Base-by-base conservation (phyloP, 2,329 filamentous ascomycete species). In the Fusarium coicis region DNA sequence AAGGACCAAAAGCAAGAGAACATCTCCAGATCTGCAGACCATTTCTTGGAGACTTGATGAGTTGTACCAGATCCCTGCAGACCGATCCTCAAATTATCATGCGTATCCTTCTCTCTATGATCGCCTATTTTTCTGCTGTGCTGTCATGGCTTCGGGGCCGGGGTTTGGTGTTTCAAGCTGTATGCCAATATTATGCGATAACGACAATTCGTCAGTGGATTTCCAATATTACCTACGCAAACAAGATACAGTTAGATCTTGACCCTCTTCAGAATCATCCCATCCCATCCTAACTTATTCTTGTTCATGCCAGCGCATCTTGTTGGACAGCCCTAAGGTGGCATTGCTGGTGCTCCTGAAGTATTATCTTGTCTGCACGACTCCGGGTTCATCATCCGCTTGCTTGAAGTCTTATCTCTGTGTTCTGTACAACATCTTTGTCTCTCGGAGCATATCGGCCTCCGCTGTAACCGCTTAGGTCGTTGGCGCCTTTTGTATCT, bases 161-260 rank as follows among this genome's bases (percentile, higher is more conserved):
- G 71, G 72, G 64, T 72, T 40, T 67, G 53, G 46, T 58, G 72
- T 74, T 74, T 74, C 72, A 63, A 56, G 52, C 44, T 46, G 40
- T 46, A 63, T 57, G 44, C 26, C 67, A 65, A 71, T 68, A 32
- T 73, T 70, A 74, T 74, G 72, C 72, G 62, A 46, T 42, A 39
- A 43, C 44, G 16, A 16, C 28, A 36, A 63, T 53, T 66, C 60
- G 37, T 34, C 32, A 47, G 55, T 32, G 43, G 9, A 36, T 53
- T 43, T 14, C n/a, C 47, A 37, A 55, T 62, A 47, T 21, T 36
- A 60, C 43, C n/a, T 46, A 23, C 50, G 50, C 37, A 49, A 52
- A 28, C 36, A 60, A 40, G 63, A 63, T 74, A 57, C 43, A 55
- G 70, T 58, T 66, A 57, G 43, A 39, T 42, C 46, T 40, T 46